Conservation (phyloP, 2,329 filamentous ascomycete species). For the Cryphonectria naterciae region DNA sequence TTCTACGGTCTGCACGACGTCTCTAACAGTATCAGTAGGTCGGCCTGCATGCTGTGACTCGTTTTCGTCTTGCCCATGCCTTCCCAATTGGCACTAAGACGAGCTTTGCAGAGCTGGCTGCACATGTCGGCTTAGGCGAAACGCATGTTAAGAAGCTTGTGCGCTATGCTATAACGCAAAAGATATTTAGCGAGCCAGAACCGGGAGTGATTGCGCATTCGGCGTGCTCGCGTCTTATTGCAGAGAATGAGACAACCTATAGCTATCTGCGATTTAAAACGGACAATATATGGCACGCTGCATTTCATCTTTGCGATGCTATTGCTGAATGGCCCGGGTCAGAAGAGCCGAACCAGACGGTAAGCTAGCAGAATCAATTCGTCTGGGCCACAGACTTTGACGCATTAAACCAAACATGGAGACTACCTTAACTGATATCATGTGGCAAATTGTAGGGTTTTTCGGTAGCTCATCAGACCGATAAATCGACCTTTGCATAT, state of each 20-base stretch:
- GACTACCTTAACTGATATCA: neutral
- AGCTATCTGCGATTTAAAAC: constrained; percentile 9
- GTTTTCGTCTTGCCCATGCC: constrained; percentile 27
- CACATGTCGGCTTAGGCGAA: constrained; percentile 21
- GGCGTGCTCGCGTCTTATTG: constrained; percentile 31
- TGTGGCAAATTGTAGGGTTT: neutral
- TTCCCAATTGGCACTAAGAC: constrained; percentile 29
- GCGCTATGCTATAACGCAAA: constrained; percentile 40
- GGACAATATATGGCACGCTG: constrained; percentile 13
- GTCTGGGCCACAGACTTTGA: too few relatives aligned
- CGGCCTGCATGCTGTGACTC: constrained; percentile 16
- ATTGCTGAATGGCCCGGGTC: constrained; percentile 15
- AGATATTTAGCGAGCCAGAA: constrained; percentile 38
- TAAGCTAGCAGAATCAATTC: neutral
- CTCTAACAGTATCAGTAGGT: neutral
- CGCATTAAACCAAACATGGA: neutral
- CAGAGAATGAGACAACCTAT: constrained; percentile 18
- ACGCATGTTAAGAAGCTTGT: constrained; percentile 38
- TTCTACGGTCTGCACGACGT: neutral
- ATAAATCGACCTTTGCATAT: constrained; percentile 13
- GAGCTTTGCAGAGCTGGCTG: constrained; percentile 27
- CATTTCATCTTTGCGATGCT: constrained; percentile 17
- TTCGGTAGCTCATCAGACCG: constrained; percentile 8
- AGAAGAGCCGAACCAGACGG: constrained; percentile 16
- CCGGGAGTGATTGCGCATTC: constrained; percentile 33